phyloP scores from a whole-genome alignment of 371 early-diverging fungal genomes.

The Saksenaea oblongispora region DNA sequence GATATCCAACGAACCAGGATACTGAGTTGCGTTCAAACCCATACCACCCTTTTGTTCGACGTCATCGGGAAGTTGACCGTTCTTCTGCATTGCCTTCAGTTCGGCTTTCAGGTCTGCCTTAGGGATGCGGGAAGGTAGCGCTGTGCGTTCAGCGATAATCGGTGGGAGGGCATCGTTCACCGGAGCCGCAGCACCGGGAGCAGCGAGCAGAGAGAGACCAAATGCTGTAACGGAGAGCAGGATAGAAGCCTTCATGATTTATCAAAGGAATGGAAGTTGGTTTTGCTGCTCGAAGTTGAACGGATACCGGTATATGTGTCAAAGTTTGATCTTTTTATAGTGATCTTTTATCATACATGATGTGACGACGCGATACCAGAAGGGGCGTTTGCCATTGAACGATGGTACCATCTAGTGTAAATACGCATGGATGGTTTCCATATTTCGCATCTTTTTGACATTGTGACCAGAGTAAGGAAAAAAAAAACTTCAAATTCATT shows the following conservation, averaged over 20 bases:
- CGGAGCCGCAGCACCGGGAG: background rate
- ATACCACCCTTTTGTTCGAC: background rate
- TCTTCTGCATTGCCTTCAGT: slow-evolving; percentile 17
- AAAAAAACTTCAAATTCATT: background rate
- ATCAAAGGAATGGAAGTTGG: background rate
- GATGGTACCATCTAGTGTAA: background rate
- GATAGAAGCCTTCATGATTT: background rate
- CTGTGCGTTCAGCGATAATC: slow-evolving; percentile 23
- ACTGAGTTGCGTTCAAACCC: background rate
- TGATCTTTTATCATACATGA: background rate
- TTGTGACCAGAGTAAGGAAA: background rate
- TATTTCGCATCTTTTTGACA: background rate
- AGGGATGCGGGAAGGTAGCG: slow-evolving; percentile 21
- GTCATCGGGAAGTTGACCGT: slow-evolving; percentile 6
- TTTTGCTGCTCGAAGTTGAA: background rate
- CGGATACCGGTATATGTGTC: background rate
- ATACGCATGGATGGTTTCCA: background rate
- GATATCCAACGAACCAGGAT: background rate
- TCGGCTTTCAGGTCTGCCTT: slow-evolving; percentile 27
- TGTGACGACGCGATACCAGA: background rate
- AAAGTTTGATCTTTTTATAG: background rate
- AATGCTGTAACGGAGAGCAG: background rate
- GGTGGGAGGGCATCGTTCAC: background rate
- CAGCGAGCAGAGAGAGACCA: background rate
- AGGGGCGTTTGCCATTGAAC: background rate